Conservation (phyloP, 345 rosid species). For the Gossypioides kirkii region DNA sequence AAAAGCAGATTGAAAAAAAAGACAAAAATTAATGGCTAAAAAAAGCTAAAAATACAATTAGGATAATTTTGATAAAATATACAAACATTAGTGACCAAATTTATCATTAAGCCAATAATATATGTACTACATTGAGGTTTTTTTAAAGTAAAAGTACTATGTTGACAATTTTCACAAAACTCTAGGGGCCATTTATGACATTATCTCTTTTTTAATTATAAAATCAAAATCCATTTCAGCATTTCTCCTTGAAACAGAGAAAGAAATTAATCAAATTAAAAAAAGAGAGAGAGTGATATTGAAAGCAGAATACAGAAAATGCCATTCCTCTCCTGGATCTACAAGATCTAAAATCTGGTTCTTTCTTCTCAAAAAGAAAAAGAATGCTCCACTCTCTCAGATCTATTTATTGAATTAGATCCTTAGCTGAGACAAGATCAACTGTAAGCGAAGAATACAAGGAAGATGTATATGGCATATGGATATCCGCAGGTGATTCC, state of each 20-base stretch:
- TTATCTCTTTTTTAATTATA: background rate
- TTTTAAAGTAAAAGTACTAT: too few species aligned
- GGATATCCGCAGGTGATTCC: constrained; percentile 99
- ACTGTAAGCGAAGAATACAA: constrained; percentile 3
- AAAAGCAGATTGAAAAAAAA: too few species aligned
- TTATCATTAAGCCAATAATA: too few species aligned
- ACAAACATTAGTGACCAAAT: too few species aligned
- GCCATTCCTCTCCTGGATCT: constrained; percentile 9
- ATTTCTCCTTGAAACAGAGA: background rate
- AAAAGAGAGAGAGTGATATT: background rate
- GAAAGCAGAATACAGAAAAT: background rate
- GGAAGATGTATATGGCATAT: constrained; percentile 88
- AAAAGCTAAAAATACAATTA: too few species aligned
- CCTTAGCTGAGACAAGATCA: constrained; percentile 13
- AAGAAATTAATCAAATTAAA: background rate
- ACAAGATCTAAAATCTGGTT: background rate
- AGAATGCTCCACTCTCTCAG: constrained; percentile 12
- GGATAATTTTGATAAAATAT: too few species aligned
- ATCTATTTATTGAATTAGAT: constrained; percentile 25
- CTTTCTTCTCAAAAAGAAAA: background rate
- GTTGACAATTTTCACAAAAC: too few species aligned
- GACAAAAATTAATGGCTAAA: too few species aligned
- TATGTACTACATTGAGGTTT: too few species aligned
- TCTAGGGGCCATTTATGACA: too few species aligned
- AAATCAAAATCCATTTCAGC: constrained; percentile 1